A percentile compares a stretch with the other conserved stretches of the same genome.
Evolutionary conservation across 768 basidiomycete species (phyloP).

Genomic region (Leccinellum rugosiceps): DNA sequence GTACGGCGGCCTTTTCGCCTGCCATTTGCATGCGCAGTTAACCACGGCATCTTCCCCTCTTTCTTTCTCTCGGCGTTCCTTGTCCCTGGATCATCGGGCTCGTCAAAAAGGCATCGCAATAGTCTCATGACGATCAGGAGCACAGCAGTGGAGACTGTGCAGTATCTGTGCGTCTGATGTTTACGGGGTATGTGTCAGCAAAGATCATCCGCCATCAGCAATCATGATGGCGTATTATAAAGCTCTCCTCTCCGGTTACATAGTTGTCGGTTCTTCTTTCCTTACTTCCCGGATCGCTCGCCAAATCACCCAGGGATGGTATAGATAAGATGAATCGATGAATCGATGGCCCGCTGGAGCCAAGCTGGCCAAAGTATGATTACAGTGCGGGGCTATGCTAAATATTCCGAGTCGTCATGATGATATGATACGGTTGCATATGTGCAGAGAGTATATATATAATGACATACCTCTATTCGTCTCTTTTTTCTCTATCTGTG

Average conservation of each 20-base stretch:
- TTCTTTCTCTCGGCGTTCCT: not conserved
- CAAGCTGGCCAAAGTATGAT: not conserved
- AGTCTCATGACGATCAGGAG: conserved; percentile 6
- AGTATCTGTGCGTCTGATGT: not conserved
- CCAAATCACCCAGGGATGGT: not conserved
- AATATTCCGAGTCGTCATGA: not conserved
- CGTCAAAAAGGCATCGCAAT: conserved; percentile 2
- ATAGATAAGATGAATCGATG: not conserved
- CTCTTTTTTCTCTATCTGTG: too few relatives aligned
- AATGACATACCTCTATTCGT: too few relatives aligned
- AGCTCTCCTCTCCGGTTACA: not conserved
- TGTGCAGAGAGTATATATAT: too few relatives aligned
- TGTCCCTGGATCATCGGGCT: conserved; percentile 1
- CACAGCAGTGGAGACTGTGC: not conserved
- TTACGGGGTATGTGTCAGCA: not conserved
- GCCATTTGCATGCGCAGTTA: not conserved
- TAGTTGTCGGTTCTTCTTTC: conserved; percentile 3
- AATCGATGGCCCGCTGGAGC: not conserved
- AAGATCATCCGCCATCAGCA: not conserved
- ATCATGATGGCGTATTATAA: not conserved
- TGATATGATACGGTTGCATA: too few relatives aligned
- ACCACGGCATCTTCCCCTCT: conserved; percentile 4
- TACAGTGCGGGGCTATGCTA: not conserved
- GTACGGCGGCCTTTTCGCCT: conserved; percentile 8
- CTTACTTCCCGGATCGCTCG: conserved; percentile 24